Base-by-base conservation (phyloP, 495 filamentous ascomycete genomes). In the Hypoxylon fragiforme region DNA sequence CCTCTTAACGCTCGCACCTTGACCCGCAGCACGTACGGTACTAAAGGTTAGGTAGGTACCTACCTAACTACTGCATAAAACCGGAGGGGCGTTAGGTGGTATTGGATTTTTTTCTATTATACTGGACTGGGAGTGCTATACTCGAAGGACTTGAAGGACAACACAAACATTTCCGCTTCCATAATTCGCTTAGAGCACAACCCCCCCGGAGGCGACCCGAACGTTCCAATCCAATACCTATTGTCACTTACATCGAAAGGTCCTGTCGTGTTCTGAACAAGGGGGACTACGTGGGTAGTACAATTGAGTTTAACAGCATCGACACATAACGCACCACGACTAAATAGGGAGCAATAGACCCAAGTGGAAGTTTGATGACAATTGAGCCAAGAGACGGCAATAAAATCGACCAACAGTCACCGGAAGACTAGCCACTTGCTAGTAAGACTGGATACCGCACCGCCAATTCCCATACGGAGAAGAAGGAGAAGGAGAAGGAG, bases 381-480 rank as follows among this genome's bases (percentile, higher is more conserved):
- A 48, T 55, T 44, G 51, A 50, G 44, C 47, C 41, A 30, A 30
- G 35, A 36, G 34, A 42, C 43, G 44, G 40, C 52, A 59, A 41
- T 44, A 38, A 48, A 48, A 39, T 51, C 50, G 26, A 50, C 51
- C 42, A 56, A 55, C 46, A 35, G 48, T 38, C 47, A 52, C 20
- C 54, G 40, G 16, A 45, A 42, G 46, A 61, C 58, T 61, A 61
- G 51, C 41, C 37, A 47, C 32, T 47, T 52, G 42, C 58, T 61
- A 61, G 58, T 61, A 56, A 61, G 51, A 56, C 51, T 54, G 41
- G 36, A 46, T 36, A 54, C 50, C 22, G 57, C 41, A 55, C 57
- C 50, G 50, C 45, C 50, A 54, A 60, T 41, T 61, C 24, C 35
- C 41, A 47, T 46, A 52, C 44, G 22, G 46, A 26, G 35, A 42